Base-by-base conservation (phyloP, 2,329 filamentous ascomycete genomes). In the Kalmusia sp. region DNA sequence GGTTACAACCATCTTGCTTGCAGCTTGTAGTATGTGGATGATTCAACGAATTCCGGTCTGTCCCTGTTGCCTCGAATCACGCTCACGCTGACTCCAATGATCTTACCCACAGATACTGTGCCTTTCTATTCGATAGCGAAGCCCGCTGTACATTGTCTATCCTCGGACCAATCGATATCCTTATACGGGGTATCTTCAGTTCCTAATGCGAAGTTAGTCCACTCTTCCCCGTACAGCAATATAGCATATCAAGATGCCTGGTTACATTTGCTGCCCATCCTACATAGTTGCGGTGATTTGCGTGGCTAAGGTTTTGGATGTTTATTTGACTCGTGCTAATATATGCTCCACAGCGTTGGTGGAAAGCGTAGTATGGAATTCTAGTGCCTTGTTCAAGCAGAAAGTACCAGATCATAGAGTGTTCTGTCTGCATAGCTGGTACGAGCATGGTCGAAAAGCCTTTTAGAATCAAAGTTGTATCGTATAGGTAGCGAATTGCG, bases 381-480 rank as follows among this genome's bases (percentile, higher is more conserved):
- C 34, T 25, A 25, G 19, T 37, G 4, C 41, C 34, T 4, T 27
- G 12, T 6, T 51, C 34, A n/a, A 47, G n/a, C 12, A 55, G 27
- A 15, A 55, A 51, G 31, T 48, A 48, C 48, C 52, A 55, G n/a
- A 28, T 44, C 4, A 51, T 25, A 25, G 41, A 48, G 27, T 15
- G 1, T 21, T 25, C 4, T 14, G 2, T 19, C 30, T 25, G 27
- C 3, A 22, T n/a, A 14, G 52, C 51, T 7, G 46, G 46, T 3
- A 55, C 40, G 19, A 55, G 41, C 34, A 51, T 51, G 4, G 48
- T 41, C 40, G 15, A 31, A 19, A 28, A 27, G 4, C 48, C 48
- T 19, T 55, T 51, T 6, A 55, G 15, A 19, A 51, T 11, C 22
- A 51, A 15, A 2, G 35, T 27, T 27, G 3, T 17, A 21, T 51